Evolutionary conservation across 495 filamentous ascomycete genomes (phyloP).

Genomic region (Trichocladium antarcticum): DNA sequence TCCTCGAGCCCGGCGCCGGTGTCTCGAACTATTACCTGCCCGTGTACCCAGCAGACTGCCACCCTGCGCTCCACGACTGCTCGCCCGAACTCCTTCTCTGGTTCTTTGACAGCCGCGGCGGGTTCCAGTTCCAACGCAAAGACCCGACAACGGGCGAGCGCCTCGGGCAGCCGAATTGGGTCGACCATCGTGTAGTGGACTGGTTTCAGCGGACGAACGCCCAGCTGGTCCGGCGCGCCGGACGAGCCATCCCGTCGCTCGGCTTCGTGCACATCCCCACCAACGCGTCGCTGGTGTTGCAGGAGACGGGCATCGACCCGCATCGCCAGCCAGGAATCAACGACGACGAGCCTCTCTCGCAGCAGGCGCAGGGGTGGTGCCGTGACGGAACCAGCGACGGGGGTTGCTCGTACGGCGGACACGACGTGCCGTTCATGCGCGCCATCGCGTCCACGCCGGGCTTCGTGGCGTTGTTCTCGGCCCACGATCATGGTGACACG

Average conservation of each 20-base stretch:
- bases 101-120: conserved; percentile 67
- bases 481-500: conserved; percentile 60
- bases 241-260: conserved; percentile 45
- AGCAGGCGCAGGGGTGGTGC: conserved; percentile 42
- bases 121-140: conserved; percentile 41
- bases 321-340: conserved; percentile 53
- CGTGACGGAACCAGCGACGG: conserved; percentile 32
- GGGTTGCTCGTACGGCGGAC: conserved; percentile 36
- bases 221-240: conserved; percentile 27
- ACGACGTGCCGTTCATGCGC: conserved; percentile 56
- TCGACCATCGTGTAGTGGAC: conserved; percentile 37
- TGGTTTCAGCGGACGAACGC: conserved; percentile 50
- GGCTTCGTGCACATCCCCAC: conserved; percentile 66
- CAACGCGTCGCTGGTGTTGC: conserved; percentile 44
- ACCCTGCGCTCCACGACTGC: conserved; percentile 3
- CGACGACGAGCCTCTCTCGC: conserved; percentile 46
- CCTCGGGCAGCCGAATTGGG: conserved; percentile 36
- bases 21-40: conserved; percentile 60
- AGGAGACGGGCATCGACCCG: conserved; percentile 33
- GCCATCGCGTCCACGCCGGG: conserved; percentile 46
- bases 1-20: conserved; percentile 35
- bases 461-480: conserved; percentile 52
- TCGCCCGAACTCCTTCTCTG: conserved; percentile 47
- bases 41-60: conserved; percentile 27
- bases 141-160: conserved; percentile 20